These are phyloP conservation scores for Metschnikowia colocasiae DNA, from an alignment of 805 yeast genomes.

Conservation along the genomic window DNA sequence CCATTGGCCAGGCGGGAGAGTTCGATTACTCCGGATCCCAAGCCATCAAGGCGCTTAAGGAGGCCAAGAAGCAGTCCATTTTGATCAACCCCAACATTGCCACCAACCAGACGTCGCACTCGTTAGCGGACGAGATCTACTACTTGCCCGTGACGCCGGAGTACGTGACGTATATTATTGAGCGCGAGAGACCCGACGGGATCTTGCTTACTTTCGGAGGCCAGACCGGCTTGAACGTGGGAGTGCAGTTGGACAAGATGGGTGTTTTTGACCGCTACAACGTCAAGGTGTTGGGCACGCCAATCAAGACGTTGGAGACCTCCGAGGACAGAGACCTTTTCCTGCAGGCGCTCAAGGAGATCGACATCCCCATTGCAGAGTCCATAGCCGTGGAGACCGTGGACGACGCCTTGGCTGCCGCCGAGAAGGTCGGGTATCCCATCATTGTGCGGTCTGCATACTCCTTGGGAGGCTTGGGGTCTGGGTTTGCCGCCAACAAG, in stretches of 20 bases:
- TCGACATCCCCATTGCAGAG: conserved; percentile 93
- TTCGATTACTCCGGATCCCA: conserved; percentile 97
- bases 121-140: conserved; percentile 92
- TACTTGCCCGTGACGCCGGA: conserved; percentile 96
- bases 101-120: conserved; percentile 93
- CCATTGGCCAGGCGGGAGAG: conserved; percentile 98
- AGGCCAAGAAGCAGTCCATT: conserved; percentile 80
- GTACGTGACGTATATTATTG: conserved; percentile 90
- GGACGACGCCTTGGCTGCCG: conserved; percentile 92
- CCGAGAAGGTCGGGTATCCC: conserved; percentile 85
- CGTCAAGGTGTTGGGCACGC: conserved; percentile 96
- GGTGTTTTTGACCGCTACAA: conserved; percentile 88
- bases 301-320: conserved; percentile 90
- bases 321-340: conserved; percentile 97
- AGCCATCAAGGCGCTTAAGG: conserved; percentile 92
- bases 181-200: conserved; percentile 95
- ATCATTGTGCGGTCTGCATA: conserved; percentile 96
- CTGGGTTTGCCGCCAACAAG: conserved; percentile 88
- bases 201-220: conserved; percentile 96
- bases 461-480: conserved; percentile 96
- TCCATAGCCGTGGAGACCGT: conserved; percentile 92
- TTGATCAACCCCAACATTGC: conserved; percentile 95
- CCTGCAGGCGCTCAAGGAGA: conserved; percentile 92
- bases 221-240: conserved; percentile 95
- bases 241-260: conserved; percentile 91